Conservation (phyloP, 106 monocot species). For the Dendrobium catenatum region DNA sequence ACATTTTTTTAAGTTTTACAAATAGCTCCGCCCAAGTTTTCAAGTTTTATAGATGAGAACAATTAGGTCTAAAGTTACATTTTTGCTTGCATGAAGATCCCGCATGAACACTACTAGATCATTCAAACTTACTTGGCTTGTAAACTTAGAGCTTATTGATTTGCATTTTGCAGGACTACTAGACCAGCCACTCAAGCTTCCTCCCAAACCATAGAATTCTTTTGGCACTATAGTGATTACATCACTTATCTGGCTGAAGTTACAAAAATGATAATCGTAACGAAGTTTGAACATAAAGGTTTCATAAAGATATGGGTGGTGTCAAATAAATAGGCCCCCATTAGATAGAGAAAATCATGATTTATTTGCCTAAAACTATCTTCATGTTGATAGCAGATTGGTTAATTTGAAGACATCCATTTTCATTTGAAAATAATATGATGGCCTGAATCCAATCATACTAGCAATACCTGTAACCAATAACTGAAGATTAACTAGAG, state of each 20-base stretch:
- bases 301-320: background rate
- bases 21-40: too few species aligned
- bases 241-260: too few species aligned
- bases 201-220: background rate
- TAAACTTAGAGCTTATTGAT: background rate
- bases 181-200: background rate
- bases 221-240: background rate
- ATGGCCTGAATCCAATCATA: background rate
- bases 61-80: too few species aligned
- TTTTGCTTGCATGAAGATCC: too few species aligned
- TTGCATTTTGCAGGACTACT: background rate
- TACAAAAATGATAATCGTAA: background rate
- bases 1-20: too few species aligned
- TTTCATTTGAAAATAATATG: background rate
- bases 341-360: background rate
- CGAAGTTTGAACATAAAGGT: background rate
- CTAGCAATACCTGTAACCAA: background rate
- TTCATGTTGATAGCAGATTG: background rate
- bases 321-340: background rate
- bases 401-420: background rate
- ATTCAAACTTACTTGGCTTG: background rate
- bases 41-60: too few species aligned
- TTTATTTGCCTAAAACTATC: background rate
- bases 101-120: too few species aligned
- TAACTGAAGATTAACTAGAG: background rate